A percentile compares a stretch with the other conserved stretches of the same genome.
These are phyloP conservation scores for Myxozyma udenii DNA, from an alignment of 805 yeast genomes.

Conservation along the genomic window DNA sequence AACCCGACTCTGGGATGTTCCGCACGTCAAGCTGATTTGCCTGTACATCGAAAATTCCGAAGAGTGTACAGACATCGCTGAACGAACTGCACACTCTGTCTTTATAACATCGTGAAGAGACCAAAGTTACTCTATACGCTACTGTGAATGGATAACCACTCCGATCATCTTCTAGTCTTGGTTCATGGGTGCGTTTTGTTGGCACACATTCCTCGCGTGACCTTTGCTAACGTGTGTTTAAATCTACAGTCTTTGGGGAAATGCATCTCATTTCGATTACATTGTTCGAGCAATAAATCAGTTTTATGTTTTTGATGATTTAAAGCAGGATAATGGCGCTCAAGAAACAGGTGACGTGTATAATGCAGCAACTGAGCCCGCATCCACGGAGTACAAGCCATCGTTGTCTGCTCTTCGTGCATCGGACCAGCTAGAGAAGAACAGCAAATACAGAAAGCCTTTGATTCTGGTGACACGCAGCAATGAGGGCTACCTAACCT, in stretches of 20 bases:
- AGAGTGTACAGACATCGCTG: too few species aligned
- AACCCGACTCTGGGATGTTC: too few species aligned
- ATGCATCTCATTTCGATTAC: conserved; percentile 62
- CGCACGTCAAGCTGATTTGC: too few species aligned
- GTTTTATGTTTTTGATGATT: conserved; percentile 32
- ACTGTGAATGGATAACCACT: conserved; percentile 27
- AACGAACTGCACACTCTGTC: too few species aligned
- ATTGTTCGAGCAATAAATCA: conserved; percentile 36
- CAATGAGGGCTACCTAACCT: conserved; percentile 70
- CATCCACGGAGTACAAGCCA: not conserved
- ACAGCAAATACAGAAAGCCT: conserved; percentile 25
- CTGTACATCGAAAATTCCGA: too few species aligned
- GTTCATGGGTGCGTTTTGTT: conserved; percentile 54
- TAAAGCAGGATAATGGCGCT: too few species aligned
- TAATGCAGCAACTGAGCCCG: conserved; percentile 40
- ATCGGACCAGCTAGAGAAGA: conserved; percentile 15
- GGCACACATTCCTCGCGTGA: not conserved
- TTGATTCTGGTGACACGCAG: conserved; percentile 49
- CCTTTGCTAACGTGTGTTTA: not conserved
- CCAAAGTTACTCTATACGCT: too few species aligned
- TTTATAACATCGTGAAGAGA: too few species aligned
- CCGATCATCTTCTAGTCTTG: conserved; percentile 55
- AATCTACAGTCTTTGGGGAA: conserved; percentile 66
- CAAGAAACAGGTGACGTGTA: not conserved
- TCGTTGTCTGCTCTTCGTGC: conserved; percentile 3